Percentiles rank a stretch among this genome's conserved stretches.
Evolutionary conservation across 176 grass and related monocot genomes (phyloP).

Genomic region (Triticum dicoccoides): DNA sequence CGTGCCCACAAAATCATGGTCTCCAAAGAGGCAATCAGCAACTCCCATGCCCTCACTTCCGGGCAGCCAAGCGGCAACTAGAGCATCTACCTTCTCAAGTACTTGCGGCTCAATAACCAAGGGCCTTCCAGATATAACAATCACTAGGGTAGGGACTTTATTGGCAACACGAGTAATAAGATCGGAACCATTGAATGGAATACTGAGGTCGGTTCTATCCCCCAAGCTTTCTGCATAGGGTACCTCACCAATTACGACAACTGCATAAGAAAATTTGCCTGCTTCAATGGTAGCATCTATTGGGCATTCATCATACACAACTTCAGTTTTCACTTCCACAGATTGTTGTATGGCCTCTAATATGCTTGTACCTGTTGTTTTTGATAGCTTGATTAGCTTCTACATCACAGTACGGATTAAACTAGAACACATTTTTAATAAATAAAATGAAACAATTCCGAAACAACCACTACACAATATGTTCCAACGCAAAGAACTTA

Average conservation of each 20-base stretch:
- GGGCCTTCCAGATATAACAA: slow-evolving; percentile 74
- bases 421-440: neutral
- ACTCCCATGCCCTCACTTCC: slow-evolving; percentile 70
- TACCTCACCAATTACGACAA: slow-evolving; percentile 74
- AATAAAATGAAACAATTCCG: neutral
- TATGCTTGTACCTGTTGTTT: slow-evolving; percentile 62
- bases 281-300: slow-evolving; percentile 45
- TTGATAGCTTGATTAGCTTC: neutral
- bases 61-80: slow-evolving; percentile 77
- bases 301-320: slow-evolving; percentile 51
- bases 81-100: slow-evolving; percentile 53
- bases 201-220: slow-evolving; percentile 63
- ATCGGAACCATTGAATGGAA: slow-evolving; percentile 57
- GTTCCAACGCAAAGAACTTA: neutral
- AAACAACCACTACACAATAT: neutral
- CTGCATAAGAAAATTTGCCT: slow-evolving; percentile 51
- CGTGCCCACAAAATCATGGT: slow-evolving; percentile 64
- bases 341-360: slow-evolving; percentile 69
- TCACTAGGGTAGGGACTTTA: slow-evolving; percentile 56
- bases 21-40: slow-evolving; percentile 74
- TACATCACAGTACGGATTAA: neutral
- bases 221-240: slow-evolving; percentile 62
- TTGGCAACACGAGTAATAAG: slow-evolving; percentile 42
- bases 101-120: slow-evolving; percentile 54
- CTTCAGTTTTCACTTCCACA: slow-evolving; percentile 58